Evolutionary conservation across 73 alveolate genomes (phyloP).

Genomic region (Paramecium tetraurelia): DNA sequence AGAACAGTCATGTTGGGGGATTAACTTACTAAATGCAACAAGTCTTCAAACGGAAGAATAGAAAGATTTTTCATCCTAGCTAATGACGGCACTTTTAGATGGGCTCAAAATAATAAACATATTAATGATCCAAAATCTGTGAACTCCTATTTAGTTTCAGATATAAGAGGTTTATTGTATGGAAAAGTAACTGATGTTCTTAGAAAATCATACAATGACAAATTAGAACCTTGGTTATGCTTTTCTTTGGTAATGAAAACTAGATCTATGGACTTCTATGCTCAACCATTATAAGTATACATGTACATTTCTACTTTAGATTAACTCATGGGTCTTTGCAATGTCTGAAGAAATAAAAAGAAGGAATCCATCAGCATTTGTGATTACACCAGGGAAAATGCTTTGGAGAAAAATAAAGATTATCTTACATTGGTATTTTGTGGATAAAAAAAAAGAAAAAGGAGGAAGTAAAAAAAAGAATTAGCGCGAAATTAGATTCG

Average conservation of each 20-base stretch:
- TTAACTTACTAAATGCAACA: constrained; percentile 40
- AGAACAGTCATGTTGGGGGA: constrained; percentile 39
- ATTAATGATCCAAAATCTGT: constrained; percentile 38
- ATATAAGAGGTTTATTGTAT: constrained; percentile 20
- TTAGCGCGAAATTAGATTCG: background rate
- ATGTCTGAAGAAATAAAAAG: constrained; percentile 54
- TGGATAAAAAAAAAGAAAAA: background rate
- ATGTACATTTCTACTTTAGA: background rate
- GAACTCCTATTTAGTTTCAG: constrained; percentile 18
- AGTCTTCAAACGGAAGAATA: constrained; percentile 52
- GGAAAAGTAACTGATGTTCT: constrained; percentile 54
- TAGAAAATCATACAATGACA: constrained; percentile 32
- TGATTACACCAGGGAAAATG: constrained; percentile 13
- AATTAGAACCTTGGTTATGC: constrained; percentile 59
- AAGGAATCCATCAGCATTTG: constrained; percentile 55
- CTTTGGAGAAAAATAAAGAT: constrained; percentile 47
- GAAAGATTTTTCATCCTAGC: constrained; percentile 43
- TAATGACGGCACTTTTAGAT: constrained; percentile 36
- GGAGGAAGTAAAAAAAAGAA: background rate
- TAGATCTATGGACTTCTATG: constrained; percentile 53
- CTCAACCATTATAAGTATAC: background rate
- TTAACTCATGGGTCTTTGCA: constrained; percentile 47
- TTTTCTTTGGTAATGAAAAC: constrained; percentile 49
- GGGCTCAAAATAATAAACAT: constrained; percentile 47
- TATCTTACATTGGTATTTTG: constrained; percentile 7